Evolutionary conservation across 2,329 filamentous ascomycete genomes (phyloP).

Genomic region (Neobulgaria alba): DNA sequence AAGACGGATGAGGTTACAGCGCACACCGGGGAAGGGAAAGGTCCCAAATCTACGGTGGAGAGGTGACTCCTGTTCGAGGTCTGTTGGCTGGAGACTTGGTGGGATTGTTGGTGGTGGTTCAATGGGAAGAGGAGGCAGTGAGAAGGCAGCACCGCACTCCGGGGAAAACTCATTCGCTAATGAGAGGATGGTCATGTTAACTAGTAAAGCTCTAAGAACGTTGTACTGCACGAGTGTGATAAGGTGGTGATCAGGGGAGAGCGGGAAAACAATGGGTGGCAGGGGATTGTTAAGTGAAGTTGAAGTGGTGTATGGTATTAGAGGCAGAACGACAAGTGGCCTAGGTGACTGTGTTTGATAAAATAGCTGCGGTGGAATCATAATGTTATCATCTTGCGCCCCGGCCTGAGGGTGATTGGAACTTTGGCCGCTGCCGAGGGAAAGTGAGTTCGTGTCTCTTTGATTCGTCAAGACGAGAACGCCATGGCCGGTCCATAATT

Average conservation of each 20-base stretch:
- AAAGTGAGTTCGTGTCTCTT: no score
- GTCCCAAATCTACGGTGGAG: slow-evolving; percentile 33
- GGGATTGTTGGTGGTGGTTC: slow-evolving; percentile 4
- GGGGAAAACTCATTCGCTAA: slow-evolving; percentile 6
- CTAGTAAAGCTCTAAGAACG: slow-evolving; percentile 16
- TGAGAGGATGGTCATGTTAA: slow-evolving; percentile 5
- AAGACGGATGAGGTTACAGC: slow-evolving; percentile 28
- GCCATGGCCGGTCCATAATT: no score
- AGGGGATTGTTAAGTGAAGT: no score
- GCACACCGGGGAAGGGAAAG: slow-evolving; percentile 29
- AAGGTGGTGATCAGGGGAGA: slow-evolving; percentile 7
- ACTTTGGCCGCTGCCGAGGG: no score
- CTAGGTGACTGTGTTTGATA: no score
- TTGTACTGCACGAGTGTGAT: slow-evolving; percentile 19
- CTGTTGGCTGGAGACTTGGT: slow-evolving; percentile 23
- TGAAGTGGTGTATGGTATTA: no score
- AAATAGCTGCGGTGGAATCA: no score
- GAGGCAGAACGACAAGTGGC: no score
- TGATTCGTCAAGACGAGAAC: no score
- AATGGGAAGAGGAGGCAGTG: background rate
- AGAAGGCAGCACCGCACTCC: background rate
- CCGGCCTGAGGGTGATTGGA: no score
- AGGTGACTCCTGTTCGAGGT: slow-evolving; percentile 21
- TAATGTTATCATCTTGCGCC: no score
- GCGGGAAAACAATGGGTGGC: background rate